These are phyloP conservation scores for Mycogone perniciosa DNA, from an alignment of 2,329 filamentous ascomycete genomes.

Conservation along the genomic window DNA sequence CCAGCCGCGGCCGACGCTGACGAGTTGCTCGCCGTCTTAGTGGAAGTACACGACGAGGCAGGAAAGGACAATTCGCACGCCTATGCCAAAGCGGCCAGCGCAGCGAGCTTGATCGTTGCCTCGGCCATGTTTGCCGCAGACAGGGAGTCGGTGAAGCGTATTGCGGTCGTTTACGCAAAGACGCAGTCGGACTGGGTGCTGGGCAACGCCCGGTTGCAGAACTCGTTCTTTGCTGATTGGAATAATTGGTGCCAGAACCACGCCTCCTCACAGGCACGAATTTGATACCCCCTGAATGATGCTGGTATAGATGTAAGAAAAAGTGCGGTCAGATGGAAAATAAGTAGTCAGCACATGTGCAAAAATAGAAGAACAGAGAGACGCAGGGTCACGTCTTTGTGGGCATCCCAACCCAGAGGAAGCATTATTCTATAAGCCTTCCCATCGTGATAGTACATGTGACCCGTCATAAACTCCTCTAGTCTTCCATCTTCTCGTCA, in stretches of 20 bases:
- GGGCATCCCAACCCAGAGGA: slow-evolving; percentile 18
- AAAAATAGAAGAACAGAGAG: background rate
- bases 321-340: background rate
- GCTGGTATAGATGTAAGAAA: slow-evolving; percentile 11
- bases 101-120: slow-evolving; percentile 60
- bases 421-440: slow-evolving; percentile 31
- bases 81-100: slow-evolving; percentile 70
- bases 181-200: slow-evolving; percentile 53
- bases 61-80: slow-evolving; percentile 58
- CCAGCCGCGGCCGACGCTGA: slow-evolving; percentile 28
- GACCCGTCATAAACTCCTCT: slow-evolving; percentile 28
- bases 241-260: slow-evolving; percentile 62
- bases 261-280: slow-evolving; percentile 29
- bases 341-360: background rate
- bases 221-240: slow-evolving; percentile 65
- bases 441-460: slow-evolving; percentile 31
- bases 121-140: slow-evolving; percentile 53
- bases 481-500: slow-evolving; percentile 87
- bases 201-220: slow-evolving; percentile 54
- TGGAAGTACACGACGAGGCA: slow-evolving; percentile 62
- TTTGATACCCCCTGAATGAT: slow-evolving; percentile 18
- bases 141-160: slow-evolving; percentile 43
- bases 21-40: slow-evolving; percentile 52
- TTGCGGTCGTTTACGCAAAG: slow-evolving; percentile 58
- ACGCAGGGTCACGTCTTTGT: background rate